Evolutionary conservation across 2,329 filamentous ascomycete genomes (phyloP).

Genomic region (Esteya vermicola): DNA sequence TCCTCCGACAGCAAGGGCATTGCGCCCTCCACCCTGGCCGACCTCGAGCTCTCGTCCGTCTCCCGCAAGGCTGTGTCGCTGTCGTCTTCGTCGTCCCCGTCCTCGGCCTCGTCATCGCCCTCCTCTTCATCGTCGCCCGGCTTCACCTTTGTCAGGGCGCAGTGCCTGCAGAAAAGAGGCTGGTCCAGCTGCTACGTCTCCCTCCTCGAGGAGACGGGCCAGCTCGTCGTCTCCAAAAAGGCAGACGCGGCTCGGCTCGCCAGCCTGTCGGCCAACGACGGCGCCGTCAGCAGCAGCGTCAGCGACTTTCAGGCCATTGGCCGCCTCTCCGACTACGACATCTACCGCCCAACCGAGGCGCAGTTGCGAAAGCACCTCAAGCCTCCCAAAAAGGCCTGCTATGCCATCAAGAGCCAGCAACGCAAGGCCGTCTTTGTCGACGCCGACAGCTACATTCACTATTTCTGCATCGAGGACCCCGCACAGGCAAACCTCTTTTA

Average conservation of each 20-base stretch:
- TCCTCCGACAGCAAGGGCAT: conserved; percentile 33
- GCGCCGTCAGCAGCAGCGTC: background rate
- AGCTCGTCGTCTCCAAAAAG: conserved; percentile 59
- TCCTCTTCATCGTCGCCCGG: conserved; percentile 44
- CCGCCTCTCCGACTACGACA: conserved; percentile 83
- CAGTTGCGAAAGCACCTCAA: conserved; percentile 58
- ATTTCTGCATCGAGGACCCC: conserved; percentile 70
- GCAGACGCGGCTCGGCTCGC: conserved; percentile 30
- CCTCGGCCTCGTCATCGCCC: too few relatives aligned
- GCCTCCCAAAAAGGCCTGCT: conserved; percentile 74
- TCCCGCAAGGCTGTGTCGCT: too few relatives aligned
- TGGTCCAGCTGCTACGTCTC: conserved; percentile 81
- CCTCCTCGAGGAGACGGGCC: conserved; percentile 53
- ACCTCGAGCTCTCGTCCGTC: conserved; percentile 53
- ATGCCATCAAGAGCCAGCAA: conserved; percentile 83
- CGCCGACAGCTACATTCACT: conserved; percentile 79
- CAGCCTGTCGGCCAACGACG: conserved; percentile 11
- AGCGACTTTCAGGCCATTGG: conserved; percentile 61
- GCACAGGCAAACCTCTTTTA: conserved; percentile 55
- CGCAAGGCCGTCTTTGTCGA: conserved; percentile 73
- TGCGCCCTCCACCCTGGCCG: conserved; percentile 13
- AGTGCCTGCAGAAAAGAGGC: conserved; percentile 71
- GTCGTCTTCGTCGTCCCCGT: too few relatives aligned
- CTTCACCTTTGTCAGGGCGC: conserved; percentile 50
- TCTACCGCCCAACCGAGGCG: conserved; percentile 62